Evolutionary conservation across 306 rosid genomes (phyloP), one percentile per base, ranked within the genome.

Genomic region (Vachellia collinsii): DNA sequence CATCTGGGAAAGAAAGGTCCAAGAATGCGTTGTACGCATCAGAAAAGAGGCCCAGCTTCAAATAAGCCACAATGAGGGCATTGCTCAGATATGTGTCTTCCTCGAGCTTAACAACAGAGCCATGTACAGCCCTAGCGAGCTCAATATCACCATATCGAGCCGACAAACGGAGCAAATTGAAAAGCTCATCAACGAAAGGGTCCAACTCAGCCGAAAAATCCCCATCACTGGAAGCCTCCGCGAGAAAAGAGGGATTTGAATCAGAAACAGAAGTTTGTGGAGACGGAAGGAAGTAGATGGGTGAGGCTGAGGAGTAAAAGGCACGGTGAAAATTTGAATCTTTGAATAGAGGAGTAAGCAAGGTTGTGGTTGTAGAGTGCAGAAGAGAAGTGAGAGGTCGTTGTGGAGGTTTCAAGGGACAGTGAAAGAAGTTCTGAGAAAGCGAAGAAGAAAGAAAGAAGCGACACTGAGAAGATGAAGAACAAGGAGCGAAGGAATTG

Each of bases 111-210:
- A 86, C 82, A 79, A 79, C 25, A 42, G 77, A 22, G 25, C 94
- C 90, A 80, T 94, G 98, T 7, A 85, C 86, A 54, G 97, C 89
- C 70, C 67, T 82, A 70, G 87, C 83, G 56, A 94, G 92, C 63
- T 82, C 79, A 39, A 79, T 58, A 71, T 87, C 85, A 39, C 79
- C 38, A 76, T 66, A 70, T 54, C 85, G 92, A 56, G 84, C 64
- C 39, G 94, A 85, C 38, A 87, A 51, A 74, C 88, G 94, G 78
- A 94, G 94, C 76, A 86, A 58, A 44, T 63, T 8, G 82, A 86
- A 69, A 25, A 84, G 63, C 3, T 46, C 59, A 20, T 80, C 76
- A 19, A 78, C 59, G 77, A 62, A 64, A 7, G 66, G 63, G 44
- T 59, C 82, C 44, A 64, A 61, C 53, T 7, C 22, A 51, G 19